Evolutionary conservation across 2,329 filamentous ascomycete genomes (phyloP).

Genomic region (Camptophora hylomeconis): DNA sequence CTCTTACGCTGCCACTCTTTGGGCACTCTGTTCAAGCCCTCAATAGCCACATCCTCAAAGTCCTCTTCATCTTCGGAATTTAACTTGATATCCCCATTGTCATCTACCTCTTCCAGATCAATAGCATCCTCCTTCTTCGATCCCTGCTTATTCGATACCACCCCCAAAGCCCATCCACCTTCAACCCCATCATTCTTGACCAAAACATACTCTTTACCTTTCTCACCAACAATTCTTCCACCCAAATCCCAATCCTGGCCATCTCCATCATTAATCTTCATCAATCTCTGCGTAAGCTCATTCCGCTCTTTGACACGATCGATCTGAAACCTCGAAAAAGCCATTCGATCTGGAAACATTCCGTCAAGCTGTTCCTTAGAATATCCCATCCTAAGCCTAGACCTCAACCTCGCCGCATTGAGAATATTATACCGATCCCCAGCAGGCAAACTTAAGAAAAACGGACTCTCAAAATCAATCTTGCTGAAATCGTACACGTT

Average conservation of each 20-base stretch:
- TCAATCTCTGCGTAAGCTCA: slow-evolving; percentile 82
- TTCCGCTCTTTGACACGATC: slow-evolving; percentile 87
- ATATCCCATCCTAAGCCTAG: slow-evolving; percentile 83
- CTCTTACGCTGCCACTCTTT: slow-evolving; percentile 37
- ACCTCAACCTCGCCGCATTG: slow-evolving; percentile 80
- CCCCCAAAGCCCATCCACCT: slow-evolving; percentile 89
- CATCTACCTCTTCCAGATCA: slow-evolving; percentile 58
- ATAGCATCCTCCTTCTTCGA: slow-evolving; percentile 79
- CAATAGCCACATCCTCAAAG: slow-evolving; percentile 87
- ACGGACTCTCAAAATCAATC: slow-evolving; percentile 92
- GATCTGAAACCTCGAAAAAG: slow-evolving; percentile 91
- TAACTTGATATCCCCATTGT: slow-evolving; percentile 40
- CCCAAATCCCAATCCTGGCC: slow-evolving; percentile 49
- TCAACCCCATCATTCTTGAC: slow-evolving; percentile 93
- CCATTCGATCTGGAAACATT: slow-evolving; percentile 98
- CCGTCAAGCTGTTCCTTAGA: slow-evolving; percentile 89
- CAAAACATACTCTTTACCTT: slow-evolving; percentile 83
- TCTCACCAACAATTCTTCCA: slow-evolving; percentile 51
- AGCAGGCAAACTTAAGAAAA: slow-evolving; percentile 81
- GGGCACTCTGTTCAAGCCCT: slow-evolving; percentile 73
- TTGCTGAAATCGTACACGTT: slow-evolving; percentile 89
- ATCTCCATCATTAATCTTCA: slow-evolving; percentile 86
- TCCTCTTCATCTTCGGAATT: slow-evolving; percentile 52
- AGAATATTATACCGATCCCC: slow-evolving; percentile 94
- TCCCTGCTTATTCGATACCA: slow-evolving; percentile 72